Conservation (phyloP, 345 rosid species). For the Aethionema arabicum region DNA sequence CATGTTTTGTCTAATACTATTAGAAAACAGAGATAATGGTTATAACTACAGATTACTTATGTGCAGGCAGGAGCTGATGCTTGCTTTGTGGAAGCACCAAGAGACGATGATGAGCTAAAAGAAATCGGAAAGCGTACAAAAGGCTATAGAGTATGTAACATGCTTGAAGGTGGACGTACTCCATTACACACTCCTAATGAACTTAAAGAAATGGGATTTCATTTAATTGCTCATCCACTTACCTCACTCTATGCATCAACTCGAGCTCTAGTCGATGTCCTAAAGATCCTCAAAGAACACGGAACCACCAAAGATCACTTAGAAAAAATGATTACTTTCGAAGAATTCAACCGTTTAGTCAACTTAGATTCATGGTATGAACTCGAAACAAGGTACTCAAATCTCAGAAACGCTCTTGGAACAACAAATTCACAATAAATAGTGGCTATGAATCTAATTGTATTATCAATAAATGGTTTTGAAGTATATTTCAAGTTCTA, state of each 20-base stretch:
- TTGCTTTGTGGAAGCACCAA: constrained; percentile 49
- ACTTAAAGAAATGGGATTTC: constrained; percentile 54
- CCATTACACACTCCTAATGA: constrained; percentile 56
- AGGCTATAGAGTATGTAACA: constrained; percentile 51
- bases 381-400: constrained; percentile 44
- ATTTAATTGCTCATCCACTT: constrained; percentile 32
- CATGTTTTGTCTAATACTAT: not conserved
- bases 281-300: constrained; percentile 43
- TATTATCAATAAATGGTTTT: constrained; percentile 19
- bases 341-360: constrained; percentile 52
- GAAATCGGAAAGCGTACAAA: constrained; percentile 47
- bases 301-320: constrained; percentile 48
- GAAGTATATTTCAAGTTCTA: constrained; percentile 7
- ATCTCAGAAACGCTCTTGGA: constrained; percentile 36
- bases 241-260: constrained; percentile 48
- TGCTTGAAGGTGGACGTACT: constrained; percentile 58
- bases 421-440: constrained; percentile 16
- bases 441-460: constrained; percentile 17
- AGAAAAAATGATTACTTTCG: constrained; percentile 45
- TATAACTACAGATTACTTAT: constrained; percentile 1
- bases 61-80: constrained; percentile 48
- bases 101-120: constrained; percentile 41
- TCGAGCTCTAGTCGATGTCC: constrained; percentile 45
- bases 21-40: not conserved
- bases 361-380: constrained; percentile 49